Base-by-base conservation (phyloP, 306 rosid species). In the Gastrolobium bilobum region DNA sequence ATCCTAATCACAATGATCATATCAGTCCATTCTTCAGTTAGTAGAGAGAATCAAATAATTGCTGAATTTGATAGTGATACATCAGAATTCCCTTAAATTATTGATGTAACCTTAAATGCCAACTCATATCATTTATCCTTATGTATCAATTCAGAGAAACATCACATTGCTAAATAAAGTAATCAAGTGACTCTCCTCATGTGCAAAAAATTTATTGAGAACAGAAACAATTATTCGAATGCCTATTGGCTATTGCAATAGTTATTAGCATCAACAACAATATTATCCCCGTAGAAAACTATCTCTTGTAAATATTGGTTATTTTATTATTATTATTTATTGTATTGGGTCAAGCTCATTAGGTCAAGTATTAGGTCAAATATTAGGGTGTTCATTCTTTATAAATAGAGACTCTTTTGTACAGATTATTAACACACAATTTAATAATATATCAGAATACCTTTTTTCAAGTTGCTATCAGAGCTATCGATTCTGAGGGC, bases 131-230 rank as follows among this genome's bases (percentile, higher is more conserved):
- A 40, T 46, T 53, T 37, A 63, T 48, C 59, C 38, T 62, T 4
- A 10, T 34, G 69, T 33, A 64, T 53, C 35, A 33, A 43, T 33
- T 73, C 31, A 73, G 34, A 54, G 46, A 74, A 56, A 74, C 34
- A 20, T 44, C 20, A 73, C 80, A 80, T 68, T 65, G 74, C 11
- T 29, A 20, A 51, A 76, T 77, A 11, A 76, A 42, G 44, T 66
- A 6, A 66, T 30, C 42, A 7, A 20, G 20, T 57, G 40, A 13
- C 48, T 78, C 59, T 15, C 20, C 61, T 35, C 9, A 20, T 20
- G 13, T 38, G 26, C 40, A 30, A 48, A 39, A 79, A 42, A 8
- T 10, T 51, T 15, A 33, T 7, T 60, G 6, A 70, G 37, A 50
- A n/a, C 46, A 37, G 47, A 79, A 48, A 37, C 34, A 70, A 8